Percentiles rank a stretch among this genome's conserved stretches.
Conservation (phyloP, 1,139 yeast genomes). For the Yamadazyma buinensis region DNA sequence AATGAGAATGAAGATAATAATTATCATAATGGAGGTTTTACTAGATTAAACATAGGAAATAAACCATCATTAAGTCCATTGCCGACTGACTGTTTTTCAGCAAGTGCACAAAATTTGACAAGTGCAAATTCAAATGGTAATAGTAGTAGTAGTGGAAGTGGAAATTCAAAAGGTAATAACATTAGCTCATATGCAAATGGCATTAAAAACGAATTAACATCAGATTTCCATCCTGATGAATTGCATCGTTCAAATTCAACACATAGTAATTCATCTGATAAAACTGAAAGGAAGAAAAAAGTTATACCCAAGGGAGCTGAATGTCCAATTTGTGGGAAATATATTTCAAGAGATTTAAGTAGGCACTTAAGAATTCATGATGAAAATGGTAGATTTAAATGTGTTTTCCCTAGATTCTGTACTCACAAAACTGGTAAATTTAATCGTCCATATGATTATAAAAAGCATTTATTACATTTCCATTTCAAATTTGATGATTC, state of each 20-base stretch:
- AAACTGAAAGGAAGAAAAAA: conserved; percentile 10
- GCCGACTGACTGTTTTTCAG: conserved; percentile 5
- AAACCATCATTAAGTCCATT: conserved; percentile 7
- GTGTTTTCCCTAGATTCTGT: conserved; percentile 43
- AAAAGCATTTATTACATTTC: conserved; percentile 42
- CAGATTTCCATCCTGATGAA: conserved; percentile 1
- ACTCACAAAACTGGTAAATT: conserved; percentile 44
- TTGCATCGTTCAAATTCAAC: conserved; percentile 19
- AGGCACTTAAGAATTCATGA: conserved; percentile 47
- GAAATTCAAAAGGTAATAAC: too few relatives aligned
- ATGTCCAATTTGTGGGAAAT: conserved; percentile 41
- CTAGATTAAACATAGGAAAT: neutral
- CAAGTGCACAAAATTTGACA: too few relatives aligned
- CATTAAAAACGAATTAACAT: neutral
- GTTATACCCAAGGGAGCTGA: conserved; percentile 36
- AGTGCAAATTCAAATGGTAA: conserved; percentile 3
- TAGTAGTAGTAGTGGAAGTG: conserved; percentile 1
- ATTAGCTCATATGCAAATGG: too few relatives aligned
- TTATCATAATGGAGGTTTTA: neutral
- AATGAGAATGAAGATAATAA: neutral
- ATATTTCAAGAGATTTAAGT: conserved; percentile 41
- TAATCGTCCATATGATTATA: conserved; percentile 48
- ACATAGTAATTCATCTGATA: conserved; percentile 19
- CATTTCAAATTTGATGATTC: conserved; percentile 46
- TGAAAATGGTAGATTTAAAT: conserved; percentile 44